Conservation (phyloP, 202 grass and related monocot genomes). For the Saccharum hybrid region DNA sequence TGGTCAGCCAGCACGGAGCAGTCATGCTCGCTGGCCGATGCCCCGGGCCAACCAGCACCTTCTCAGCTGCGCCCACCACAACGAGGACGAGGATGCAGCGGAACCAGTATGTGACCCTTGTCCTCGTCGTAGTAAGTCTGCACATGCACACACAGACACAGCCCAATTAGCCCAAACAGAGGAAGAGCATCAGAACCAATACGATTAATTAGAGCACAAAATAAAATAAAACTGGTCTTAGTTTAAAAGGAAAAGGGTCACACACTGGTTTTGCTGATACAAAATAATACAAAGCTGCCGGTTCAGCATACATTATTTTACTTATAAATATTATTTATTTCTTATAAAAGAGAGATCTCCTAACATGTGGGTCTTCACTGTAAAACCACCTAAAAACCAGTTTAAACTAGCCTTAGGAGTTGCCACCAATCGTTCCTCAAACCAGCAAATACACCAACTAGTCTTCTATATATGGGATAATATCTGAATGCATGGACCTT, state of each 20-base stretch:
- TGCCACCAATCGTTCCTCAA: not conserved
- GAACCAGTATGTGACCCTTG: constrained; percentile 13
- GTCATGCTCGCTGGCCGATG: not conserved
- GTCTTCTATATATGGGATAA: not conserved
- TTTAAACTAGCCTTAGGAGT: no score
- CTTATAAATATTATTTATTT: no score
- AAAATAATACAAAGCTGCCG: no score
- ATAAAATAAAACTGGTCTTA: not conserved
- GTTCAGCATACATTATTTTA: no score
- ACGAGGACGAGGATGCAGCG: constrained; percentile 4
- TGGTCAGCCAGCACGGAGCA: not conserved
- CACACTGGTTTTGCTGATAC: no score
- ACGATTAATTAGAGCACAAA: not conserved
- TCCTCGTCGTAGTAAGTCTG: constrained; percentile 22
- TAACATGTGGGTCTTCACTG: no score
- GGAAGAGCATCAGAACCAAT: not conserved
- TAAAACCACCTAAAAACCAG: no score
- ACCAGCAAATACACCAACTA: not conserved
- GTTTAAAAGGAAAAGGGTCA: not conserved
- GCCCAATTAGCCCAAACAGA: not conserved
- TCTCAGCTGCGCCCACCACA: no score
- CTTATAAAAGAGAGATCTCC: no score
- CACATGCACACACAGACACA: not conserved
- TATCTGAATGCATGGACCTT: not conserved
- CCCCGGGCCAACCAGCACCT: not conserved